Evolutionary conservation across 1,139 yeast genomes (phyloP).

Genomic region (Geotrichum bryndzae): DNA sequence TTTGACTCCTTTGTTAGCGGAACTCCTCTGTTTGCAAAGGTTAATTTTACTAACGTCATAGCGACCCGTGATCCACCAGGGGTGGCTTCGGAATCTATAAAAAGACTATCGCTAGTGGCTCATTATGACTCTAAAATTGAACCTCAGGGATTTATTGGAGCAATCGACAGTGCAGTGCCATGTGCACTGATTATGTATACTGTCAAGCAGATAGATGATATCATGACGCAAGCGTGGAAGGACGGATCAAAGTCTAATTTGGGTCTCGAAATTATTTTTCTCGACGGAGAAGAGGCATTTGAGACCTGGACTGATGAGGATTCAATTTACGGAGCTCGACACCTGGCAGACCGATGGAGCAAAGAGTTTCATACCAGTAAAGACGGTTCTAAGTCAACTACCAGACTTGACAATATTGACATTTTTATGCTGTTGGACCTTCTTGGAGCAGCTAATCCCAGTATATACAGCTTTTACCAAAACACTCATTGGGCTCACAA

Average conservation of each 20-base stretch:
- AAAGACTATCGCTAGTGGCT: conserved; percentile 44
- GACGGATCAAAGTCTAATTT: conserved; percentile 21
- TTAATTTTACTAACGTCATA: conserved; percentile 45
- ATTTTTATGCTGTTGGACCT: conserved; percentile 46
- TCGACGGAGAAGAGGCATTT: conserved; percentile 58
- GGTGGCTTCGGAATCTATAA: conserved; percentile 23
- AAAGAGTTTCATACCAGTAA: conserved; percentile 18
- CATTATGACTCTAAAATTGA: conserved; percentile 49
- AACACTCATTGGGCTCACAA: conserved; percentile 40
- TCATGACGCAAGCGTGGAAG: conserved; percentile 29
- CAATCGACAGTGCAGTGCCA: conserved; percentile 53
- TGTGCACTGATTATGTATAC: conserved; percentile 47
- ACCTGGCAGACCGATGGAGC: conserved; percentile 42
- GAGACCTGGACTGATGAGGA: conserved; percentile 46
- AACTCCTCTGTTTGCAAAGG: conserved; percentile 33
- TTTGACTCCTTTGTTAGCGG: conserved; percentile 40
- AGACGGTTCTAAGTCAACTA: conserved; percentile 13
- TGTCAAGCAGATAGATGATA: conserved; percentile 35
- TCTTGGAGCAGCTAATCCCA: conserved; percentile 39
- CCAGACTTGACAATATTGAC: conserved; percentile 35
- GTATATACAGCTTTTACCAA: conserved; percentile 44
- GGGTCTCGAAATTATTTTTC: conserved; percentile 47
- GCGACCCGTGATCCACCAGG: conserved; percentile 33
- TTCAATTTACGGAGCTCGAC: conserved; percentile 51
- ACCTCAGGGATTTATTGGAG: conserved; percentile 54